Evolutionary conservation across 2,329 filamentous ascomycete species (phyloP), one percentile per base, ranked within the genome.

Genomic region (Aspergillus jensenii): DNA sequence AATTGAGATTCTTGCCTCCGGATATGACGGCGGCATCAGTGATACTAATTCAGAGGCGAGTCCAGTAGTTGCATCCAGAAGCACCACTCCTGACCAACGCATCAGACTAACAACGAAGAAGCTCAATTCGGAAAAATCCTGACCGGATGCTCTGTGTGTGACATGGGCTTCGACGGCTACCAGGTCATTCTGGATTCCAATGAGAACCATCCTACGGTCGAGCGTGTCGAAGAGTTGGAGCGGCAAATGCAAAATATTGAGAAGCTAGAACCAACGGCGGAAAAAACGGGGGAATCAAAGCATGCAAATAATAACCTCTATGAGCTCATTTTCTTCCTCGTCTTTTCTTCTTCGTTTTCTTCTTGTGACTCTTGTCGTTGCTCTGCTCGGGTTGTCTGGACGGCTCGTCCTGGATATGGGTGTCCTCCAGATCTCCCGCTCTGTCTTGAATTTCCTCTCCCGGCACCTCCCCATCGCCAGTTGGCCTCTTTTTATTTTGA

Each of bases 201-300:
- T 9, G 37, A 11, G 27, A 31, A 48, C 19, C 37, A 45, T 2
- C 12, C 31, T 6, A 27, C 27, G 14, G 15, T 31, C 8, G 39
- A 44, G 19, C 37, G 51, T n/a, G 40, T 56, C n/a, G 54, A 56
- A 27, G 19, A 56, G 37, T 56, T 35, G 19, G 15, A 3, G 7
- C 23, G 17, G 8, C 46, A 9, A 9, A 37, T 11, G 15, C 23
- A 9, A 11, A 31, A 8, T 11, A 19, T n/a, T 52, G 15, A 5
- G 14, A 21, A 15, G 23, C 15, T 31, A 11, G 7, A 1, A 17
- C 25, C 15, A 17, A 7, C 33, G 11, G 33, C 25, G 6, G 15
- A 9, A 35, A 23, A 25, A 39, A 17, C 51, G 33, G 19, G 19
- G 17, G 25, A 27, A 15, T 25, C 12, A 54, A 21, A 17, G 21